Conservation (phyloP, 352 stramenopile genomes). For the Pythium sp. region DNA sequence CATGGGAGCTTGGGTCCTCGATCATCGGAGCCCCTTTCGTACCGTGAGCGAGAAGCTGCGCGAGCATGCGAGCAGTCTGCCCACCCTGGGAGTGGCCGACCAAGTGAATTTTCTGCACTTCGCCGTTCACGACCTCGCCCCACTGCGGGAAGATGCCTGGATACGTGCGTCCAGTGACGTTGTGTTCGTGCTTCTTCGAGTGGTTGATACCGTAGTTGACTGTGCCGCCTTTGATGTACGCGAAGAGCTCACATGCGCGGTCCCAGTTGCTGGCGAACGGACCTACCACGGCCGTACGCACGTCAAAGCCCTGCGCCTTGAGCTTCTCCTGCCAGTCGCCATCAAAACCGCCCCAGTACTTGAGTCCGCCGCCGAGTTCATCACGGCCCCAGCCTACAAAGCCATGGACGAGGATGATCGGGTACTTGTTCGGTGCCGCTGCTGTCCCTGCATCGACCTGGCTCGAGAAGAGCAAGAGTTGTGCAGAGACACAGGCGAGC, state of each 20-base stretch:
- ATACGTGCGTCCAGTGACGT: slow-evolving; percentile 25
- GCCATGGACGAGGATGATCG: slow-evolving; percentile 40
- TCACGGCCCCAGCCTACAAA: slow-evolving; percentile 33
- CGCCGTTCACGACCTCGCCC: slow-evolving; percentile 30
- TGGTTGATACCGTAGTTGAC: slow-evolving; percentile 45
- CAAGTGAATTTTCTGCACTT: slow-evolving; percentile 42
- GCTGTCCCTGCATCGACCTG: background rate
- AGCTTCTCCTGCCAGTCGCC: slow-evolving; percentile 33
- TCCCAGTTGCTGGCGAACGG: slow-evolving; percentile 47
- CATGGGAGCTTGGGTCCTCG: slow-evolving; percentile 23
- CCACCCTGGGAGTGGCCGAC: slow-evolving; percentile 41
- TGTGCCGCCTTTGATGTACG: slow-evolving; percentile 39
- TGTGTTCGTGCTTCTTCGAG: slow-evolving; percentile 27
- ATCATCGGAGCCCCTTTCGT: slow-evolving; percentile 24
- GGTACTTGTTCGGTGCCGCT: slow-evolving; percentile 17
- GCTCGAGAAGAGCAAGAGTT: slow-evolving; percentile 6
- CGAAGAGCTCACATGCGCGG: slow-evolving; percentile 47
- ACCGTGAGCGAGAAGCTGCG: slow-evolving; percentile 35
- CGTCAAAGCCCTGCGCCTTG: slow-evolving; percentile 28
- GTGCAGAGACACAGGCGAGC: background rate
- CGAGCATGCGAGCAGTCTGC: slow-evolving; percentile 39
- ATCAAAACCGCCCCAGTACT: slow-evolving; percentile 40
- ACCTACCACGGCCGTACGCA: slow-evolving; percentile 29
- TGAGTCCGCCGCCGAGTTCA: slow-evolving; percentile 28
- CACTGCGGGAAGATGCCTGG: slow-evolving; percentile 37